These are phyloP conservation scores for Diaporthe capsici DNA, from an alignment of 2,329 filamentous ascomycete genomes.

Conservation along the genomic window DNA sequence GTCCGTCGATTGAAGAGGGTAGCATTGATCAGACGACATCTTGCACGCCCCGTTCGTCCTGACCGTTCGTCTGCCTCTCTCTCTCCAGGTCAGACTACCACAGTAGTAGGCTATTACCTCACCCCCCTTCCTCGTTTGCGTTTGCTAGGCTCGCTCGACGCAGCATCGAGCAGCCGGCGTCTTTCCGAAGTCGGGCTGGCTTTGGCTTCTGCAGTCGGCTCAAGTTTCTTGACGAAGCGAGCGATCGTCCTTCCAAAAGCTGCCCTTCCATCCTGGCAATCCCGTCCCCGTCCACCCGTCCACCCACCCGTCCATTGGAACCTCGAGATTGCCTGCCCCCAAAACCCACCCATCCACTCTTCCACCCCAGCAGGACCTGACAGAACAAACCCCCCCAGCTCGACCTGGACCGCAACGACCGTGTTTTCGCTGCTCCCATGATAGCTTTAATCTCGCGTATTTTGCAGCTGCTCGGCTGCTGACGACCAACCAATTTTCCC, in stretches of 20 bases:
- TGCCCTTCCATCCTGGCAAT: conserved; percentile 26
- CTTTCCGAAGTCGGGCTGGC: conserved; percentile 34
- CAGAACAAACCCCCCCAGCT: conserved; percentile 36
- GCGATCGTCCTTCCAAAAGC: conserved; percentile 29
- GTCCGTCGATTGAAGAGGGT: conserved; percentile 11
- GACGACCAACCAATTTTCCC: conserved; percentile 37
- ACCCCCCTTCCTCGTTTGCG: background rate
- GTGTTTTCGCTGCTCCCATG: conserved; percentile 37
- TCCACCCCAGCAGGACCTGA: conserved; percentile 34
- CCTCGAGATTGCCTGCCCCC: conserved; percentile 32
- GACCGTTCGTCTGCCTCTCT: conserved; percentile 3
- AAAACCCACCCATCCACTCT: conserved; percentile 23
- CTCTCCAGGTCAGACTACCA: background rate
- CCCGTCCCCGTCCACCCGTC: conserved; percentile 23
- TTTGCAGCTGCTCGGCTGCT: conserved; percentile 38
- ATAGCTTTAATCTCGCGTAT: conserved; percentile 44
- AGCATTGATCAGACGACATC: conserved; percentile 30
- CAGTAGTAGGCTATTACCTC: background rate
- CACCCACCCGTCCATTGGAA: conserved; percentile 29
- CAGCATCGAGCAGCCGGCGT: conserved; percentile 9
- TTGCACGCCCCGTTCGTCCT: conserved; percentile 27
- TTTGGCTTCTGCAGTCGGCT: conserved; percentile 20
- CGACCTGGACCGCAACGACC: conserved; percentile 40
- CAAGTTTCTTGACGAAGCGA: conserved; percentile 26
- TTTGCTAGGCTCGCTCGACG: background rate